Conservation (phyloP, 257 asterid genomes). For the Jaltomata sinuosa region DNA sequence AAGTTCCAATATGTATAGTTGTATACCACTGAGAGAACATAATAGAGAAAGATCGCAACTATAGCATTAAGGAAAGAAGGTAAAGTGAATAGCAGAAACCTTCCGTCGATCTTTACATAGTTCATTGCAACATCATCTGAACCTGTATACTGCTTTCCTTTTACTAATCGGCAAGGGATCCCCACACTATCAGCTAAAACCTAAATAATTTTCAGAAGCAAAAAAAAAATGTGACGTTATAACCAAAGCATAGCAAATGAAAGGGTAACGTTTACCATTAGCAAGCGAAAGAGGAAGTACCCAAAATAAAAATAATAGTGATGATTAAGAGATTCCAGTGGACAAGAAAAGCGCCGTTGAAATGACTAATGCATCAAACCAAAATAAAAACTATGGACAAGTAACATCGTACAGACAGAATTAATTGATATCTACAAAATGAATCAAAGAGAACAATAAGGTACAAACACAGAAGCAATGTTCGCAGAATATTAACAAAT, state of each 20-base stretch:
- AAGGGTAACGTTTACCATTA: neutral
- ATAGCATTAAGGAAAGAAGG: slow-evolving; percentile 1
- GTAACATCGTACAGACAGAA: neutral
- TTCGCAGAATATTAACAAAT: neutral
- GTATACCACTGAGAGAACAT: neutral
- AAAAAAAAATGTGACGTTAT: neutral
- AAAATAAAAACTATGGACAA: neutral
- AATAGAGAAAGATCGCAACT: neutral
- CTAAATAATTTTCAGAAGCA: slow-evolving; percentile 36
- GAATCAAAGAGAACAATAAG: neutral
- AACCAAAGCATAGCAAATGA: neutral
- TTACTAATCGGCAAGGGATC: slow-evolving; percentile 81
- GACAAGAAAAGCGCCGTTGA: neutral
- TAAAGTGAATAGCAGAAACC: slow-evolving; percentile 29
- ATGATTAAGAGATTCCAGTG: neutral
- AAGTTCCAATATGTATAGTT: neutral
- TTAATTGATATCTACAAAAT: neutral
- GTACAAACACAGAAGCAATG: neutral
- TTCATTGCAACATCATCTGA: slow-evolving; percentile 88
- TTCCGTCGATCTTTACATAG: slow-evolving; percentile 70
- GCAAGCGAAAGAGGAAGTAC: neutral
- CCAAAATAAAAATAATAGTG: neutral
- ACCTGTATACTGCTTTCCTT: slow-evolving; percentile 86
- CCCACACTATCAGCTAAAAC: slow-evolving; percentile 86
- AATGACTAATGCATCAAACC: neutral